Percentiles rank a stretch among this genome's conserved stretches.
phyloP scores from a whole-genome alignment of 345 rosid species.

The Chamaenerion angustifolium region DNA sequence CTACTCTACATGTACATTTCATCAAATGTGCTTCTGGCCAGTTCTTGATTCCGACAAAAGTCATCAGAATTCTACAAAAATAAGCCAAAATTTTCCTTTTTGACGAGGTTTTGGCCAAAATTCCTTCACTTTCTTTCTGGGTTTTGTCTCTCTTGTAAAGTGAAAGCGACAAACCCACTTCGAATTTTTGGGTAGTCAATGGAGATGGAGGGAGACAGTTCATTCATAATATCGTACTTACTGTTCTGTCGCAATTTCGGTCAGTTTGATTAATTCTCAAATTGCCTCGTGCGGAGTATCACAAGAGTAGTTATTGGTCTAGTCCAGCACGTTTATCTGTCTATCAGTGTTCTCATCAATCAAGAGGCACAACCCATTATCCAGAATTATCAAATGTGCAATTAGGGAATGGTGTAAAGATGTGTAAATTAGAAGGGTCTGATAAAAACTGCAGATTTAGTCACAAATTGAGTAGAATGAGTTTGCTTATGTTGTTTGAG shows the following conservation, averaged over 20 bases:
- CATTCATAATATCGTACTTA: constrained; percentile 3
- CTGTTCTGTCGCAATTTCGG: too few relatives aligned
- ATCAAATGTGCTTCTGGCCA: neutral
- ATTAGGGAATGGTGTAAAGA: neutral
- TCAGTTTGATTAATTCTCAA: too few relatives aligned
- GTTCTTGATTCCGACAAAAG: neutral
- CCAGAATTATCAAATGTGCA: neutral
- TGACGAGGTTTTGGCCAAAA: neutral
- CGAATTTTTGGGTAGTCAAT: neutral
- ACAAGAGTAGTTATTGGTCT: too few relatives aligned
- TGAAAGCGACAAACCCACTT: neutral
- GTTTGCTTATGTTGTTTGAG: constrained; percentile 37
- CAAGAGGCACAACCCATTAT: neutral
- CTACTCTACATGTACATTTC: neutral
- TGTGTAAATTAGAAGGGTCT: constrained; percentile 16
- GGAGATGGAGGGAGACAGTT: neutral
- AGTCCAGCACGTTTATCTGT: too few relatives aligned
- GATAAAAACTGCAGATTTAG: constrained; percentile 22
- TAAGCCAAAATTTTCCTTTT: neutral
- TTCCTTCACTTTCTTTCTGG: neutral
- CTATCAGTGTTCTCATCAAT: neutral
- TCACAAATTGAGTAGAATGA: constrained; percentile 36
- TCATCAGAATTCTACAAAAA: too few relatives aligned
- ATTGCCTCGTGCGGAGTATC: too few relatives aligned
- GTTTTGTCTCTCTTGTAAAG: neutral